Conservation (phyloP, 2,329 filamentous ascomycete genomes). For the Ascosphaera apis region DNA sequence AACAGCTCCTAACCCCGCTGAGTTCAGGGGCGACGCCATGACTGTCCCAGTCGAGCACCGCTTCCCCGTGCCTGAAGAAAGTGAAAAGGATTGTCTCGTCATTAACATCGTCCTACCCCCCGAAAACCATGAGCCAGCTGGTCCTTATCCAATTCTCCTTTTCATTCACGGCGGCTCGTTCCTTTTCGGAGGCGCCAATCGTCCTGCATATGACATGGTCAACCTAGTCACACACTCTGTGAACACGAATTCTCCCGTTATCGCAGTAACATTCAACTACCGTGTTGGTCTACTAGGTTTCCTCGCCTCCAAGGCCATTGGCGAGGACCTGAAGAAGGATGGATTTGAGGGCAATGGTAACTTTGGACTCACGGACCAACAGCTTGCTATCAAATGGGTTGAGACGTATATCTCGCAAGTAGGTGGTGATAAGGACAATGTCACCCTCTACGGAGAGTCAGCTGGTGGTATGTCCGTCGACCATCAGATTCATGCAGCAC, state of each 20-base stretch:
- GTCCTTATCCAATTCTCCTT: no score
- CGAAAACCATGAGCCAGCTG: no score
- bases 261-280: slow-evolving; percentile 11
- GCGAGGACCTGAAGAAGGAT: slow-evolving; percentile 6
- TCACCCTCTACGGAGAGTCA: slow-evolving; percentile 12
- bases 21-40: no score
- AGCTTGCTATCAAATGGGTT: slow-evolving; percentile 14
- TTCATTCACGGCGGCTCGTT: no score
- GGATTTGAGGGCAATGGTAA: slow-evolving; percentile 13
- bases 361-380: slow-evolving; percentile 17
- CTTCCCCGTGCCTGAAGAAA: no score
- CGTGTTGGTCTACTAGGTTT: slow-evolving; percentile 10
- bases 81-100: no score
- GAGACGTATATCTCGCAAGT: slow-evolving; percentile 12
- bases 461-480: slow-evolving; percentile 11
- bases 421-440: slow-evolving; percentile 13
- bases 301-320: slow-evolving; percentile 6
- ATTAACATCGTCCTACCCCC: no score
- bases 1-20: no score
- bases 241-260: slow-evolving; percentile 5
- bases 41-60: no score
- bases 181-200: no score
- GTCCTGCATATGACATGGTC: slow-evolving; percentile 9
- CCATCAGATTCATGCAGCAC: slow-evolving; percentile 8
- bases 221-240: slow-evolving; percentile 9